These are phyloP conservation scores for Teunomyces stri DNA, from an alignment of 805 yeast species.

Conservation along the genomic window DNA sequence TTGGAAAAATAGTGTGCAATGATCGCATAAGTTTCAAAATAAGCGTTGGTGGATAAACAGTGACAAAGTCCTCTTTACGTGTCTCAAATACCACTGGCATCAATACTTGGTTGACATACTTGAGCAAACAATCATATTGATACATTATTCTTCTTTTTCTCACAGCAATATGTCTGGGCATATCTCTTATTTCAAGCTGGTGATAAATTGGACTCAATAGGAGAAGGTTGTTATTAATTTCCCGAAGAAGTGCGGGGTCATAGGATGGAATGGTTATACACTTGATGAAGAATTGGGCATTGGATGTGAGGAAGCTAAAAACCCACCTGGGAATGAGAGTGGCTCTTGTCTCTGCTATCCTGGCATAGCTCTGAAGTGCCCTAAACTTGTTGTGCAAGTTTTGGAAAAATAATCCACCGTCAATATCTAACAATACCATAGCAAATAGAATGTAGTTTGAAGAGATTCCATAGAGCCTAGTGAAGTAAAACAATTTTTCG, in stretches of 20 bases:
- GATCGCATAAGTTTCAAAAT: constrained; percentile 17
- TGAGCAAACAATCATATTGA: constrained; percentile 15
- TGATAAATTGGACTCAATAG: background rate
- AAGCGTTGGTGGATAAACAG: constrained; percentile 17
- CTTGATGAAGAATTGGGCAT: constrained; percentile 14
- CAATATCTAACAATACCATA: background rate
- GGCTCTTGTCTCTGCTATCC: background rate
- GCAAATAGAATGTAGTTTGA: background rate
- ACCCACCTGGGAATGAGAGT: background rate
- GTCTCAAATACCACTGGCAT: constrained; percentile 14
- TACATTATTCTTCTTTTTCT: constrained; percentile 2
- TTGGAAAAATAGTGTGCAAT: constrained; percentile 22
- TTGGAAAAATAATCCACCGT: background rate
- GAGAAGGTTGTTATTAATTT: constrained; percentile 4
- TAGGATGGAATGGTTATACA: constrained; percentile 14
- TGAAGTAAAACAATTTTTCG: background rate
- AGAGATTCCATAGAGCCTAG: background rate
- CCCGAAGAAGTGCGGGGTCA: constrained; percentile 8
- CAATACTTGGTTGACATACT: constrained; percentile 14
- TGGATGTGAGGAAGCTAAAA: constrained; percentile 4
- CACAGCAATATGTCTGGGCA: background rate
- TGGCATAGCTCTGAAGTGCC: background rate
- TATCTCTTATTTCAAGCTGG: background rate
- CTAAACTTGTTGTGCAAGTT: background rate
- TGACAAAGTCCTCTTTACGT: constrained; percentile 14